Percentiles rank a stretch among this genome's conserved stretches.
phyloP scores from a whole-genome alignment of 2,329 filamentous ascomycete species.

The Lecanosticta acicola region DNA sequence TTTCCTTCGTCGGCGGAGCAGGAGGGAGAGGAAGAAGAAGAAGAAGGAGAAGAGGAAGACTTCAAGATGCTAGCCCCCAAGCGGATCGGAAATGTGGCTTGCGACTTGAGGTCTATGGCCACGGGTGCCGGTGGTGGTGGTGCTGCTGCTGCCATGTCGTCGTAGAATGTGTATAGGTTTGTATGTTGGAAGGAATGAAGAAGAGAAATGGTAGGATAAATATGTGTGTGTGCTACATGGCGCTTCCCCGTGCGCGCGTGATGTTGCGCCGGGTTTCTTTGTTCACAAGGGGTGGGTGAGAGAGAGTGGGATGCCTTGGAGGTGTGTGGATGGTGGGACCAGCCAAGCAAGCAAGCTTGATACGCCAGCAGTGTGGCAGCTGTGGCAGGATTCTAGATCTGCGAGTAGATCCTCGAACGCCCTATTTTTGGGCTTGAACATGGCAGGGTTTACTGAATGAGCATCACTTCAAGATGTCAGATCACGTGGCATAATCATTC shows the following conservation, averaged over 20 bases:
- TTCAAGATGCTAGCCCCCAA: slow-evolving; percentile 27
- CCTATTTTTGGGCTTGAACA: background rate
- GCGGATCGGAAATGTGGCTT: slow-evolving; percentile 26
- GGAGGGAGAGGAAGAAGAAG: no score
- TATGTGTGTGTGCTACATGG: slow-evolving; percentile 3
- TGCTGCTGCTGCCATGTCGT: no score
- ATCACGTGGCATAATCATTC: no score
- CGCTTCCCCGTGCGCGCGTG: no score
- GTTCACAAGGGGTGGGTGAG: slow-evolving; percentile 1
- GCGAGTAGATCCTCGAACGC: background rate
- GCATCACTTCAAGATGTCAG: no score
- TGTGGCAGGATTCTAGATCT: background rate
- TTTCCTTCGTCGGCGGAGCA: no score
- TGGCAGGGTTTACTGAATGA: no score
- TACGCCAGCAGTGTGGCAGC: background rate
- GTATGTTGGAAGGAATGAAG: no score
- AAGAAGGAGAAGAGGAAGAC: no score
- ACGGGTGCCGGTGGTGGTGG: slow-evolving; percentile 2
- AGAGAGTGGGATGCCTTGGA: no score
- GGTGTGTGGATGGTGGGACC: slow-evolving; percentile 1
- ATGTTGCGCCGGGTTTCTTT: slow-evolving; percentile 3
- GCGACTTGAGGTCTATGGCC: slow-evolving; percentile 25
- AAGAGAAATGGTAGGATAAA: background rate
- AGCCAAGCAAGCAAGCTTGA: background rate
- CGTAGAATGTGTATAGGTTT: no score